Base-by-base conservation (phyloP, 2,329 filamentous ascomycete genomes). In the Microdochium nivale region DNA sequence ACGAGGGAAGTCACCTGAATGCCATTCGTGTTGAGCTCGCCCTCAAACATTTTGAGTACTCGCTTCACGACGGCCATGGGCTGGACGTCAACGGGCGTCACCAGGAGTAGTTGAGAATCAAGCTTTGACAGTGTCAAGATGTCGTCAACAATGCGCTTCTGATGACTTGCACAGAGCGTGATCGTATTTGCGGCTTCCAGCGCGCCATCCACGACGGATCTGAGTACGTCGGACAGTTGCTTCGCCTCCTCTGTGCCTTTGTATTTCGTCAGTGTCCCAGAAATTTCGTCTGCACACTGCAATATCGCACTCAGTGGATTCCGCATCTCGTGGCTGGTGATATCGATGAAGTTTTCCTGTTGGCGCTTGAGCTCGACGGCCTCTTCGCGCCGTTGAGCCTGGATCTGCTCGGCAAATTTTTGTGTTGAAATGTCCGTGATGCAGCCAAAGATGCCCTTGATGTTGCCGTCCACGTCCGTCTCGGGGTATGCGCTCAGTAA, bases 351-450 rank as follows among this genome's bases (percentile, higher is more conserved):
- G 56, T 87, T 87, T 58, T 83, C 80, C 58, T 83, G 79, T 55
- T 87, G 83, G 24, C 81, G 76, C 66, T 94, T 94, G 54, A 90
- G 76, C 63, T 92, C 86, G 2, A 91, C 81, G 0, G 88, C 90
- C 64, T 94, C 88, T 60, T 91, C 81, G 61, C 88, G 86, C 53
- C 88, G 83, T 46, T 84, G 78, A 59, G 80, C 88, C 65, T 95
- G 88, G 32, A 90, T 82, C 47, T 85, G 83, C 66, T 95, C 89
- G 1, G 89, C 88, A 75, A 85, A 86, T 65, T 95, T 95, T 64
- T 94, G 88, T 51, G 87, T 81, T 19, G 86, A 90, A 56, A 95
- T 95, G 61, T 95, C 88, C 0, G 88, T 92, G 49, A 95, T 85
- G 61, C 84, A 87, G 50, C 87, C 87, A 59, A 91, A 90, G 2